Evolutionary conservation across 176 grass and related monocot genomes (phyloP), one percentile per base, ranked within the genome.

Genomic region (Themeda triandra): DNA sequence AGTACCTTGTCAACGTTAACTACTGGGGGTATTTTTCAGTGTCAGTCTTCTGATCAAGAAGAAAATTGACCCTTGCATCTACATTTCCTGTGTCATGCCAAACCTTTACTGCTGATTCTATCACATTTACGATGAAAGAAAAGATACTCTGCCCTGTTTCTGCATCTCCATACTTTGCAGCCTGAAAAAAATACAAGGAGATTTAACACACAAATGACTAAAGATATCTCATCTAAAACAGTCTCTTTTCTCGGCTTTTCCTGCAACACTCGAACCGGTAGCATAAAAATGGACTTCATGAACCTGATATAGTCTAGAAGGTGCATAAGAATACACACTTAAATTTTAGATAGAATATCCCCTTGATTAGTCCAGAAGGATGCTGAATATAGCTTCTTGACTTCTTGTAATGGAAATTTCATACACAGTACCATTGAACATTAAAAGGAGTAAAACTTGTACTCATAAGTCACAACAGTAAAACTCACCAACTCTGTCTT

Each of bases 1-100:
- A 82, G 32, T 90, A 98, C 96, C 93, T 95, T 93, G 18, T 93
- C 96, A 85, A 94, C 86, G 76, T 95, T 95, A 77, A 98, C 96
- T 27, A 92, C 89, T 24, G 96, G 91, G 23, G 77, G 78, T 87
- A 90, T 75, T 90, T 92, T 67, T 92, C 73, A 28, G 91, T 94
- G 51, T 94, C 63, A 23, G 91, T 95, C 82, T 92, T 95, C 71
- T 93, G 77, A 82, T 92, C 89, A 87, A 95, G 89, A 88, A 98
- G 89, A 85, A 95, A 95, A 94, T 94, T 87, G 35, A 92, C 91
- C 78, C 71, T 92, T 17, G 96, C 70, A 67, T 92, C 85, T 13
- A 95, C 77, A 24, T 82, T 93, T 82, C 83, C 93, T 10, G 96
- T 94, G 13, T 98, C 93, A 87, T 95, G 93, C 91, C 96, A 98